Evolutionary conservation across 495 filamentous ascomycete genomes (phyloP), one percentile per base, ranked within the genome.

Genomic region (Hyaloscypha bicolor): DNA sequence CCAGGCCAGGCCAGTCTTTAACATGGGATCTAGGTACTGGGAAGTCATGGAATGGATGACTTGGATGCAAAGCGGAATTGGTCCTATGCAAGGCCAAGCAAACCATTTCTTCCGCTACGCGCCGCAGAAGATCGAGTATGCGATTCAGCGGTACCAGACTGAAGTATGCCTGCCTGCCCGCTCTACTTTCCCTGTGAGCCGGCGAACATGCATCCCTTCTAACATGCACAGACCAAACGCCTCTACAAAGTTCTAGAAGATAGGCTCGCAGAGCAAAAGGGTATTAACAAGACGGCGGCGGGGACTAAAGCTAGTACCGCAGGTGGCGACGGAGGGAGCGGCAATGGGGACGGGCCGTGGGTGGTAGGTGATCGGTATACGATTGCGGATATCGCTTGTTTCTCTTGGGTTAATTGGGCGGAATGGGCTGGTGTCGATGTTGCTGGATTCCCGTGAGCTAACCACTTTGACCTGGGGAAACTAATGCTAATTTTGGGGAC

Each of bases 31-130:
- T 55, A 68, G 65, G 58, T 86, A 85, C 74, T 94, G 90, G 77
- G 90, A 95, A 77, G 82, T 87, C 69, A 88, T 86, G 75, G 90
- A 84, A 76, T 97, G 93, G 93, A 71, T 91, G 25, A 88, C 82
- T 73, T 89, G 85, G 80, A 81, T 86, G 67, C 86, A 91, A 70
- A 89, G 90, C 4, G 93, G 93, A 21, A 79, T 96, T 3, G 93
- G 93, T 1, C 93, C 93, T 8, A 97, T 96, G 93, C 93, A 97
- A 61, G 92, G 90, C 31, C 88, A 97, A 76, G 87, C 93, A 9
- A 96, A 97, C 79, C 93, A 97, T 75, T 97, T 97, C 79, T 80
- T 75, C 45, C 89, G 92, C 75, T 97, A 94, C 71, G 92, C 93
- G 6, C 92, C 93, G 3, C 91, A 94, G 76, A 91, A 86, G 76